Percentiles rank a stretch among this genome's conserved stretches.
phyloP scores from a whole-genome alignment of 176 grass and related monocot species.

The Thalia dealbata region DNA sequence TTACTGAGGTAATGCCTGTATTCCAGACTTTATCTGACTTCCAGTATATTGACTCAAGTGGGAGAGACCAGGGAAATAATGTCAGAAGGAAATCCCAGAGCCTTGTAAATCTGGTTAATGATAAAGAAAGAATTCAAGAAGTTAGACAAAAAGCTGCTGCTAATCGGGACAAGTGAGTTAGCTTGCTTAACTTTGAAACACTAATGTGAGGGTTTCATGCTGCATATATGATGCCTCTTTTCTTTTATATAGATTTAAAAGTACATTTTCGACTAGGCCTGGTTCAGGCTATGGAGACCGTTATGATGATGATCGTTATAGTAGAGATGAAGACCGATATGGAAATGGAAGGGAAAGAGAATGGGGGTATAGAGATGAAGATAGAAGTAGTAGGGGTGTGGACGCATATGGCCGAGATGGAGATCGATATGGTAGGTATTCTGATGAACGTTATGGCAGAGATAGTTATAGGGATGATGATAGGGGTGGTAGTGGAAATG shows the following conservation, averaged over 20 bases:
- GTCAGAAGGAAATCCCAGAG: constrained; percentile 87
- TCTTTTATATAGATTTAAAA: constrained; percentile 43
- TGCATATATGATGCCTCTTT: not conserved
- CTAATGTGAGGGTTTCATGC: not conserved
- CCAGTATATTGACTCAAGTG: constrained; percentile 93
- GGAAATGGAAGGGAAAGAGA: constrained; percentile 80
- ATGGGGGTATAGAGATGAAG: constrained; percentile 64
- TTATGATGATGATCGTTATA: constrained; percentile 66
- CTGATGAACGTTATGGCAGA: constrained; percentile 56
- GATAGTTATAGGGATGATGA: constrained; percentile 69
- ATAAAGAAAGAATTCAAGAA: constrained; percentile 97
- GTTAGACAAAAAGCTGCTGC: constrained; percentile 83
- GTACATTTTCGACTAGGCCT: constrained; percentile 41
- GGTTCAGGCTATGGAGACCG: constrained; percentile 34
- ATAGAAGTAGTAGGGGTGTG: constrained; percentile 55
- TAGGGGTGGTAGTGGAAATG: constrained; percentile 46
- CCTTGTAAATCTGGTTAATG: constrained; percentile 87
- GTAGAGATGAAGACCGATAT: constrained; percentile 61
- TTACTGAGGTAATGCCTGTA: constrained; percentile 10
- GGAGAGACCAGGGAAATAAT: constrained; percentile 92
- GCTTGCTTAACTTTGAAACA: not conserved
- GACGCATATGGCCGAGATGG: constrained; percentile 63
- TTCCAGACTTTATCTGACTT: constrained; percentile 86
- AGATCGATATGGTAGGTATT: constrained; percentile 68
- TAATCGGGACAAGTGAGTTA: constrained; percentile 77